These are phyloP conservation scores for Tephrocybe rancida DNA, from an alignment of 768 basidiomycete genomes.

Conservation along the genomic window DNA sequence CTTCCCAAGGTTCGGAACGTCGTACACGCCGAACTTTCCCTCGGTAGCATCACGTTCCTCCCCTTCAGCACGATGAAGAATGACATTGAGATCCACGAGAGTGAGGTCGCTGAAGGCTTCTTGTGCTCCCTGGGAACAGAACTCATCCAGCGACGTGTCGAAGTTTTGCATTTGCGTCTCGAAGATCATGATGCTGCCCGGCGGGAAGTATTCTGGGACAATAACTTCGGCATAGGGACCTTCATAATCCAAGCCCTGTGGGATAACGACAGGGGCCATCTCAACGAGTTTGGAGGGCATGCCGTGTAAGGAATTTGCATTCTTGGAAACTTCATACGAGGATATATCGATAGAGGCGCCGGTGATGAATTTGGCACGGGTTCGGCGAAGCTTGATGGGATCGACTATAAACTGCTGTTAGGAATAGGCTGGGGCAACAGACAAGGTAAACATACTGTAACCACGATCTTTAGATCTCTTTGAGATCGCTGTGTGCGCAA, in stretches of 20 bases:
- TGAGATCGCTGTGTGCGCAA: constrained; percentile 92
- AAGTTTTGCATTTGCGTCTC: constrained; percentile 80
- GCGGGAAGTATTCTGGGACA: constrained; percentile 91
- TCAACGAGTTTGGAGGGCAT: constrained; percentile 71
- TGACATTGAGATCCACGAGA: constrained; percentile 86
- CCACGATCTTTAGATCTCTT: constrained; percentile 83
- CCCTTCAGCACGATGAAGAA: constrained; percentile 84
- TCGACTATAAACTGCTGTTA: constrained; percentile 60
- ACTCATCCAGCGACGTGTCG: constrained; percentile 68
- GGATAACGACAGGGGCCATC: constrained; percentile 58
- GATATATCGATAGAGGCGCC: constrained; percentile 75
- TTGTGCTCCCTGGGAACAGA: constrained; percentile 72
- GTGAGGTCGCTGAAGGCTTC: constrained; percentile 74
- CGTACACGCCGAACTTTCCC: constrained; percentile 82
- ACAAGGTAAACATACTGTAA: constrained; percentile 53
- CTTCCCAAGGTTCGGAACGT: constrained; percentile 72
- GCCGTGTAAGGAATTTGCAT: constrained; percentile 63
- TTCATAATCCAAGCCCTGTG: constrained; percentile 63
- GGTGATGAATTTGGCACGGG: constrained; percentile 77
- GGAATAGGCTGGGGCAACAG: background rate
- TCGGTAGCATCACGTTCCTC: constrained; percentile 91
- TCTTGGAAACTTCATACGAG: constrained; percentile 56
- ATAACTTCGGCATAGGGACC: constrained; percentile 77
- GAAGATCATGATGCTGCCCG: constrained; percentile 93
- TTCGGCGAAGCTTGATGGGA: constrained; percentile 81